Evolutionary conservation across 768 basidiomycete genomes (phyloP), one percentile per base, ranked within the genome.

Genomic region (Crassisporium funariophilum): DNA sequence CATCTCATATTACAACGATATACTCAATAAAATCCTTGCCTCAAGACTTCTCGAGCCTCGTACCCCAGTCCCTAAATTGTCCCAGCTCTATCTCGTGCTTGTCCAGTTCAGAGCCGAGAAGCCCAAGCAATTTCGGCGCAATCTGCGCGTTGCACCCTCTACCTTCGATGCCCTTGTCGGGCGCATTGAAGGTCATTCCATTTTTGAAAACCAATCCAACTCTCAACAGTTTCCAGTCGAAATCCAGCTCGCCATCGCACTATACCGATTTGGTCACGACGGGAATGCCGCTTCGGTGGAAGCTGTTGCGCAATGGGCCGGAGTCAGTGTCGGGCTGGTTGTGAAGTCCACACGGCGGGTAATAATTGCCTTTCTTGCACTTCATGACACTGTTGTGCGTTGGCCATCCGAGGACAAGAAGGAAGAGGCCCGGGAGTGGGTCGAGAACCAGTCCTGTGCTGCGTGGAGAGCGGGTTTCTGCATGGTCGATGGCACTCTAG

Each of bases 401-500:
- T 59, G 56, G 58, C 50, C 56, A 8, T 19, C 31, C 4, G 25
- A 22, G n/a, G 39, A 24, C 46, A 41, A 56, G 11, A 62, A 57
- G 42, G 60, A 64, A 21, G 54, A 38, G 15, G 60, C 57, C 4
- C 58, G 58, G 52, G 22, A 34, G 19, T 64, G 60, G 57, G 47
- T 53, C 2, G 52, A 53, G 24, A 8, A 19, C 4, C 8, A 10
- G 4, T 45, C 44, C 15, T 49, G 52, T 23, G 17, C 44, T 20
- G 56, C 36, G 22, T 68, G 68, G 67, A 10, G 55, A 4, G 53
- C 58, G 17, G 65, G 70, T 13, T 66, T 45, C 41, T 49, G 51
- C n/a, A 58, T 67, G 53, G 64, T 66, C 25, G 64, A 65, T 47
- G 61, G 66, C 8, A 66, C 64, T 4, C 54, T 63, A 5, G 47